These are phyloP conservation scores for Mycena chlorophos DNA, from an alignment of 768 basidiomycete genomes.

Conservation along the genomic window DNA sequence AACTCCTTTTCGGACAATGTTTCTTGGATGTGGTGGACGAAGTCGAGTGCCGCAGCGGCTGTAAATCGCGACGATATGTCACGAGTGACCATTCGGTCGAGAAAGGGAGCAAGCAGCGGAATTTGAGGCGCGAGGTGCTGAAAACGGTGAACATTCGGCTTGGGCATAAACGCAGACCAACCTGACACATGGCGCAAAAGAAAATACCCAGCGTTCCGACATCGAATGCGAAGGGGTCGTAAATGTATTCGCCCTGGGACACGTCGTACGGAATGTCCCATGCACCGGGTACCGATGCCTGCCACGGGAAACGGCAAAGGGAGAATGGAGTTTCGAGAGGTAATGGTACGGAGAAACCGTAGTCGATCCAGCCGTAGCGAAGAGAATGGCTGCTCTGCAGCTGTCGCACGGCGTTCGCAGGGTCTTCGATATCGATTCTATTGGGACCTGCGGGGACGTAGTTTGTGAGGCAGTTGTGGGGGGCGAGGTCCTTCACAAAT, in stretches of 20 bases:
- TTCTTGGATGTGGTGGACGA: background rate
- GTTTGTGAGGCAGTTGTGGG: constrained; percentile 10
- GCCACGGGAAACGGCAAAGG: background rate
- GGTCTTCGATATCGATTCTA: background rate
- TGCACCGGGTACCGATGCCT: background rate
- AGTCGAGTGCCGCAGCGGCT: background rate
- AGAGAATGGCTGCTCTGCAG: background rate
- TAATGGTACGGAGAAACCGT: background rate
- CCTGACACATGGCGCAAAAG: background rate
- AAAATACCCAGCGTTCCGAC: constrained; percentile 28
- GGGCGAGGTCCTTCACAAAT: constrained; percentile 12
- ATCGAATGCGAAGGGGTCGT: constrained; percentile 29
- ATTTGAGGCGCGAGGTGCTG: background rate
- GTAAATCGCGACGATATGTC: background rate
- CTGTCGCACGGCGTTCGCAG: background rate
- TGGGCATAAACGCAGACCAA: too few relatives aligned
- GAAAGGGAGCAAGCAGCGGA: background rate
- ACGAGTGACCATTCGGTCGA: background rate
- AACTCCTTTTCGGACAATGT: background rate
- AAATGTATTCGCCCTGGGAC: constrained; percentile 26
- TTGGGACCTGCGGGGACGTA: background rate
- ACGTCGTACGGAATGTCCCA: constrained; percentile 13
- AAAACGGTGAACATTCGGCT: background rate
- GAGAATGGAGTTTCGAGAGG: constrained; percentile 1
- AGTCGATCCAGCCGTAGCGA: background rate